Evolutionary conservation across 768 basidiomycete genomes (phyloP).

Genomic region (Pulveroboletus ravenelii): DNA sequence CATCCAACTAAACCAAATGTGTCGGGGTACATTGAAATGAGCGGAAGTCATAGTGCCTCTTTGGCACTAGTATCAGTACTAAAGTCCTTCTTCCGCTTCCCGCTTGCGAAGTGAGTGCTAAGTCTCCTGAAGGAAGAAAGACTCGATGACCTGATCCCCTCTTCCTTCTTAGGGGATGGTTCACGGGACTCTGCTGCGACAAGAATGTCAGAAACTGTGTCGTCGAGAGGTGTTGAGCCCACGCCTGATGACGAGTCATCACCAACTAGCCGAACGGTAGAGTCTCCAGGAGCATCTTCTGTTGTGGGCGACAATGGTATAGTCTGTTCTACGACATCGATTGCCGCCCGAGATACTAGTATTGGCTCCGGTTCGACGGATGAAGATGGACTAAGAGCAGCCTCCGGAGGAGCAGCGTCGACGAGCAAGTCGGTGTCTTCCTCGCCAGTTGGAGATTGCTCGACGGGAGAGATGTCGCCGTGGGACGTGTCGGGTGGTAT

Average conservation of each 20-base stretch:
- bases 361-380: constrained; percentile 7
- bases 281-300: constrained; percentile 29
- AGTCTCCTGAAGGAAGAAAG: constrained; percentile 56
- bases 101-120: constrained; percentile 37
- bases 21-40: constrained; percentile 8
- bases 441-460: constrained; percentile 19
- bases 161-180: constrained; percentile 26
- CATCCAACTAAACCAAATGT: constrained; percentile 18
- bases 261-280: constrained; percentile 58
- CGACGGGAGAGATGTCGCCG: constrained; percentile 15
- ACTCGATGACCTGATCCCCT: constrained; percentile 50
- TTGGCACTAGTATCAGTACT: constrained; percentile 44
- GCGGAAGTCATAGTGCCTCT: constrained; percentile 28
- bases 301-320: constrained; percentile 4
- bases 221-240: constrained; percentile 30
- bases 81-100: constrained; percentile 51
- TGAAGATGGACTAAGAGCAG: constrained; percentile 29
- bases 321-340: constrained; percentile 10
- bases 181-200: constrained; percentile 33
- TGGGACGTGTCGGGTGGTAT: constrained; percentile 8
- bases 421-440: constrained; percentile 49
- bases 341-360: neutral
- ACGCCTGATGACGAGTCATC: constrained; percentile 39
- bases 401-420: constrained; percentile 37
- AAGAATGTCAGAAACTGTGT: constrained; percentile 34